Conservation (phyloP, 225 moss, liverwort and hornwort species). For the Marchantia paleacea region DNA sequence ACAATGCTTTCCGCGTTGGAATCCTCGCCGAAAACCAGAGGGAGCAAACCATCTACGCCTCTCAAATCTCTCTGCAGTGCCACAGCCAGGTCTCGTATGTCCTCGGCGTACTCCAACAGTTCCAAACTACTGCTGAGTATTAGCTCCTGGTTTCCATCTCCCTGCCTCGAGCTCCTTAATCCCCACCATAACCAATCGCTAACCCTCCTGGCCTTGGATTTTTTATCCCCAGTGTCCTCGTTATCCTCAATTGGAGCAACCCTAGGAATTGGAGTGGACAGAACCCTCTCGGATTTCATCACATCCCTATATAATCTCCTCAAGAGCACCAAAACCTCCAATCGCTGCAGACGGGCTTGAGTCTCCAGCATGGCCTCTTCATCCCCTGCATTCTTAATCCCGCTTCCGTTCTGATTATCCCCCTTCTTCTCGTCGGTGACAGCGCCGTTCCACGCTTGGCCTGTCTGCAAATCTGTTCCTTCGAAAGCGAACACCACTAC, state of each 20-base stretch:
- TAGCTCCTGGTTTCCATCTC: constrained; percentile 37
- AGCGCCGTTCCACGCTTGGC: constrained; percentile 28
- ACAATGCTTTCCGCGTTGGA: constrained; percentile 43
- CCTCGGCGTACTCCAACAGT: constrained; percentile 50
- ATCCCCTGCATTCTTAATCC: constrained; percentile 19
- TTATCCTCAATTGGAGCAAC: constrained; percentile 39
- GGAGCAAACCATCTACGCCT: constrained; percentile 49
- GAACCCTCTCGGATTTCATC: constrained; percentile 54
- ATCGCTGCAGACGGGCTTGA: constrained; percentile 42
- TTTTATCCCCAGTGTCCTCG: constrained; percentile 33
- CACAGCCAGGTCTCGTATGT: constrained; percentile 46
- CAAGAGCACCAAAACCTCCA: constrained; percentile 50
- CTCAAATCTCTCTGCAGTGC: constrained; percentile 41
- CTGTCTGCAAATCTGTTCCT: constrained; percentile 28
- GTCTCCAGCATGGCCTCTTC: constrained; percentile 46
- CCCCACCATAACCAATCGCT: constrained; percentile 54
- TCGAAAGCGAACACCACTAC: constrained; percentile 42
- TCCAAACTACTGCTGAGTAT: constrained; percentile 44
- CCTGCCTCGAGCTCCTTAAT: constrained; percentile 27
- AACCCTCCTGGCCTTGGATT: constrained; percentile 38
- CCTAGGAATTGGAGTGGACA: constrained; percentile 50
- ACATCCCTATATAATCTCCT: constrained; percentile 56
- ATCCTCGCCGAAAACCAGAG: constrained; percentile 45
- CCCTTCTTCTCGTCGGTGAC: constrained; percentile 24
- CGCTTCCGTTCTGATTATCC: constrained; percentile 24